phyloP scores from a whole-genome alignment of 2,329 filamentous ascomycete genomes.

The Paracamarosporium sp. region DNA sequence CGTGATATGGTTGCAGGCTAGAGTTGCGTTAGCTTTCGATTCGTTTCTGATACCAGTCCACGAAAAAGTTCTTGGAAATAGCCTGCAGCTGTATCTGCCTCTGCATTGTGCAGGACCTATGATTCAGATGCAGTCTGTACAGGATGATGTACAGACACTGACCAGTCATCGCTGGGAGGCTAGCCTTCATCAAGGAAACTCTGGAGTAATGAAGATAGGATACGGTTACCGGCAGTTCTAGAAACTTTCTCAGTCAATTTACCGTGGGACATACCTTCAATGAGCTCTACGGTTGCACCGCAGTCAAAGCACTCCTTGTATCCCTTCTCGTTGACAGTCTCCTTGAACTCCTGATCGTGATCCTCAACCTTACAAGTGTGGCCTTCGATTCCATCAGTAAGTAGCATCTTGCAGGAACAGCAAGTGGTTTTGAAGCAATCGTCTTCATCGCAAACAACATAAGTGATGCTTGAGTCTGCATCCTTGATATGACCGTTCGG shows the following conservation, averaged over 20 bases:
- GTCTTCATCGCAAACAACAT: constrained; percentile 29
- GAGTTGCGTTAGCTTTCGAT: neutral
- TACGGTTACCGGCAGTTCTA: no score
- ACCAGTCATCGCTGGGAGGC: no score
- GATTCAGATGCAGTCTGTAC: no score
- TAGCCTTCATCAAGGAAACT: no score
- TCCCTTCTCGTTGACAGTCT: constrained; percentile 28
- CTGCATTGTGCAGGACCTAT: no score
- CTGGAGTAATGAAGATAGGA: no score
- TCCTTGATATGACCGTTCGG: constrained; percentile 26
- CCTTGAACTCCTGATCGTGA: constrained; percentile 31
- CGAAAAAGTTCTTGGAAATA: no score
- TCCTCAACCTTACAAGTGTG: constrained; percentile 32
- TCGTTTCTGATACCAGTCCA: neutral
- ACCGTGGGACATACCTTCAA: constrained; percentile 20
- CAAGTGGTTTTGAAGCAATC: constrained; percentile 32
- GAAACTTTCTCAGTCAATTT: no score
- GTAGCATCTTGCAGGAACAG: constrained; percentile 27
- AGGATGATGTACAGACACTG: no score
- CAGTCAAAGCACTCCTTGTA: constrained; percentile 39
- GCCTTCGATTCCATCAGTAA: constrained; percentile 10
- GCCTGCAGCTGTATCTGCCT: no score
- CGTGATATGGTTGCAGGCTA: constrained; percentile 42
- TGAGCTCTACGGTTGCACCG: constrained; percentile 31
- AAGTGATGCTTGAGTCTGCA: constrained; percentile 14